Conservation (phyloP, 805 yeast genomes). For the Saccharomyces kudriavzevii region DNA sequence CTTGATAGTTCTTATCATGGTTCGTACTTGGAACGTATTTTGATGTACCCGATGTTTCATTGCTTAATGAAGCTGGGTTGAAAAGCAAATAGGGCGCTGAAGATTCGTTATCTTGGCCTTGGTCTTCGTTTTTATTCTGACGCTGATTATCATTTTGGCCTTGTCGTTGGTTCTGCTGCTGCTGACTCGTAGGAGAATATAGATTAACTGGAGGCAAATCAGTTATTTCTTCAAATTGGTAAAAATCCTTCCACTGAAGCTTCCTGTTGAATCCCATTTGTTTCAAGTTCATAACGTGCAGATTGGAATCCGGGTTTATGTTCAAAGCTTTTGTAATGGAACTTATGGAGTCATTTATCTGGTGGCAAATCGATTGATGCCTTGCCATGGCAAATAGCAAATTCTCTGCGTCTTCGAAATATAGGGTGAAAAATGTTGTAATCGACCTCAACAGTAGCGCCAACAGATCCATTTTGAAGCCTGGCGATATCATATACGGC, state of each 20-base stretch:
- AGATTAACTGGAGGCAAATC: background rate
- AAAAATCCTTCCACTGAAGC: background rate
- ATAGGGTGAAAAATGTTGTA: conserved; percentile 43
- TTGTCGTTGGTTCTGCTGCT: background rate
- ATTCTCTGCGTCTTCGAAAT: conserved; percentile 46
- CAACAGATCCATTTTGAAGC: conserved; percentile 44
- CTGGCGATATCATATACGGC: conserved; percentile 18
- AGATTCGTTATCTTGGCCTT: conserved; percentile 1
- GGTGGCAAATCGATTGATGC: conserved; percentile 30
- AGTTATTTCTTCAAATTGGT: background rate
- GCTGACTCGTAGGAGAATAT: background rate
- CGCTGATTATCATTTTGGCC: background rate
- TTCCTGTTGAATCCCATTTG: background rate
- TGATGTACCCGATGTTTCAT: background rate
- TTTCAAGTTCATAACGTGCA: background rate
- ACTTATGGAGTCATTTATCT: conserved; percentile 19
- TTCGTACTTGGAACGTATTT: background rate
- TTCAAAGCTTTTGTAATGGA: conserved; percentile 15
- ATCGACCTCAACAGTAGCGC: conserved; percentile 53
- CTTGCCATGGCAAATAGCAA: conserved; percentile 42
- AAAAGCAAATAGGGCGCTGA: background rate
- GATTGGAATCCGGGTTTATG: background rate
- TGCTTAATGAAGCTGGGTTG: background rate
- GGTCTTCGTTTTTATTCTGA: conserved; percentile 5
- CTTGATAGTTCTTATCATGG: background rate